Percentiles rank a stretch among this genome's conserved stretches.
Evolutionary conservation across 306 rosid species (phyloP).

Genomic region (Aeschynomene evenia): DNA sequence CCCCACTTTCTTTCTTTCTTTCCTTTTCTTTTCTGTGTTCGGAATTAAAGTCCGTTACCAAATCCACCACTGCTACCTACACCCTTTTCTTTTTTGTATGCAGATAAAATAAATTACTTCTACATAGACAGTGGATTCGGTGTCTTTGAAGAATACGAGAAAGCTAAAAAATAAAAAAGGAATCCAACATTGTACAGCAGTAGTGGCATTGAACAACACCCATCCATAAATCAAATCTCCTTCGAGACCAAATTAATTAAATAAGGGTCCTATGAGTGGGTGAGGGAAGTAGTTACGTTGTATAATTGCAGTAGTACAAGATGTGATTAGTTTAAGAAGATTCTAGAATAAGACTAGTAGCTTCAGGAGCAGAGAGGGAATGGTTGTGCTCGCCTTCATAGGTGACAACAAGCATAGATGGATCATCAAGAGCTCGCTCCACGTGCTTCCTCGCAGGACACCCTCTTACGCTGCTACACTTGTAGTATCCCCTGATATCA

Average conservation of each 20-base stretch:
- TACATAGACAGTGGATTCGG: conserved; percentile 38
- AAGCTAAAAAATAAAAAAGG: conserved; percentile 18
- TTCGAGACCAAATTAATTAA: conserved; percentile 38
- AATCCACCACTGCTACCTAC: conserved; percentile 66
- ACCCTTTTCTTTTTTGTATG: neutral
- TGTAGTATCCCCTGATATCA: conserved; percentile 76
- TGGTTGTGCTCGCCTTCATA: conserved; percentile 96
- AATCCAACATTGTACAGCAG: conserved; percentile 55
- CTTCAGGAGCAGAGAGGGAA: conserved; percentile 59
- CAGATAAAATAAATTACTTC: neutral
- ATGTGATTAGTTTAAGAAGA: conserved; percentile 41
- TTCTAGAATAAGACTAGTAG: conserved; percentile 78
- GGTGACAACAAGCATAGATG: conserved; percentile 81
- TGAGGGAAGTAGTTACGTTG: conserved; percentile 24
- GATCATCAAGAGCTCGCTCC: conserved; percentile 89
- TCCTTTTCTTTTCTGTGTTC: neutral
- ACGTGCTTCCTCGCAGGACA: conserved; percentile 97
- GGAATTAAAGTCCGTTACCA: conserved; percentile 53
- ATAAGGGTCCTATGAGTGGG: neutral
- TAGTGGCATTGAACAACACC: conserved; percentile 39
- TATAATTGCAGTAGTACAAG: neutral
- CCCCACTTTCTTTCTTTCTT: conserved; percentile 6
- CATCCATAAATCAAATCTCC: conserved; percentile 51
- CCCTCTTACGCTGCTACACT: conserved; percentile 96
- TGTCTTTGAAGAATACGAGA: conserved; percentile 24